Conservation (phyloP, 225 moss, liverwort and hornwort species). For the Marchantia polymorpha region DNA sequence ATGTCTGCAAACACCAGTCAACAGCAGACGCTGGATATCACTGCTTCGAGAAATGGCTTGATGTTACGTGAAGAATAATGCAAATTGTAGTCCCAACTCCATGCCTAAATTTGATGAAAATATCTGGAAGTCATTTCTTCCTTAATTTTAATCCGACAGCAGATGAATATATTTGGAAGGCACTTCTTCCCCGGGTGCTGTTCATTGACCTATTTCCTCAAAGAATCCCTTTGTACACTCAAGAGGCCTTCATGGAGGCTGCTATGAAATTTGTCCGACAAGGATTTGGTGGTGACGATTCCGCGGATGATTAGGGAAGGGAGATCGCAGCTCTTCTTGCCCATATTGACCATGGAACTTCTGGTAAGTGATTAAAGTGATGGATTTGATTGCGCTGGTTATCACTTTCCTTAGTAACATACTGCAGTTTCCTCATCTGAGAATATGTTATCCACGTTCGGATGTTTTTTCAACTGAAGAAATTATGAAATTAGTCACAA, state of each 20-base stretch:
- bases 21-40: not conserved
- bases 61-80: not conserved
- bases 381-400: too few species aligned
- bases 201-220: too few species aligned
- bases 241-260: not conserved
- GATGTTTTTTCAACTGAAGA: too few species aligned
- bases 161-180: too few species aligned
- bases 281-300: not conserved
- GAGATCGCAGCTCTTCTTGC: not conserved
- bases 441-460: too few species aligned
- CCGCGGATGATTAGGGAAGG: not conserved
- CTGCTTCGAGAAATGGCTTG: not conserved
- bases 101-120: not conserved
- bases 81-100: not conserved
- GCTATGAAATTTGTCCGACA: too few species aligned
- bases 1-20: not conserved
- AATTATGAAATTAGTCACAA: too few species aligned
- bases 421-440: too few species aligned
- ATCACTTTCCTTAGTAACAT: too few species aligned
- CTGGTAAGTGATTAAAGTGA: not conserved
- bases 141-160: too few species aligned
- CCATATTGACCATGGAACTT: not conserved
- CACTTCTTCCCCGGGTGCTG: not conserved
- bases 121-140: too few species aligned
- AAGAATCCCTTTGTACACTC: not conserved